Evolutionary conservation across 371 early-diverging fungal species (phyloP).

Genomic region (Mucor irregularis): DNA sequence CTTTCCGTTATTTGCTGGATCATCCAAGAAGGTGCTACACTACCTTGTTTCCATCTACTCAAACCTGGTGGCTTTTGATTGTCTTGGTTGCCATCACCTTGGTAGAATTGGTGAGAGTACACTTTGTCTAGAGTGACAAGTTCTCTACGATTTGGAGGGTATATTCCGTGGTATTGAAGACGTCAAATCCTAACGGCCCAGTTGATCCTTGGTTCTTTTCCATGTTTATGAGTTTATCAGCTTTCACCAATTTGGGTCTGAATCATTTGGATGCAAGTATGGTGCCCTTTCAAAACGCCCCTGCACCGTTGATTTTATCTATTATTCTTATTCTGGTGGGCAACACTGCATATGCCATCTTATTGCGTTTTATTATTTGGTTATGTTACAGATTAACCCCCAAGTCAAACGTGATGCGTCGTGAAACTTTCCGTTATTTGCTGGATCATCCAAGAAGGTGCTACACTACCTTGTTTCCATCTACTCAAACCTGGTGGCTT

Average conservation of each 20-base stretch:
- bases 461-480: conserved; percentile 46
- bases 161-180: conserved; percentile 22
- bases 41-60: conserved; percentile 43
- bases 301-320: conserved; percentile 35
- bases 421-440: conserved; percentile 41
- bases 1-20: conserved; percentile 39
- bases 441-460: conserved; percentile 52
- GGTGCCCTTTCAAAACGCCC: conserved; percentile 44
- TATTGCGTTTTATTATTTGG: conserved; percentile 49
- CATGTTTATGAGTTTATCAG: conserved; percentile 39
- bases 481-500: conserved; percentile 51
- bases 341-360: conserved; percentile 48
- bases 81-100: conserved; percentile 39
- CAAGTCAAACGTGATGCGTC: conserved; percentile 24
- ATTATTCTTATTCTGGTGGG: conserved; percentile 41
- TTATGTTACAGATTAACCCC: conserved; percentile 32
- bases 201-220: conserved; percentile 48
- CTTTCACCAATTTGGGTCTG: conserved; percentile 45
- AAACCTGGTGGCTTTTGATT: conserved; percentile 50
- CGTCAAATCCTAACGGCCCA: conserved; percentile 35
- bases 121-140: too few relatives aligned
- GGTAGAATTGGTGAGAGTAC: too few relatives aligned
- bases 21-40: conserved; percentile 54
- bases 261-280: conserved; percentile 44
- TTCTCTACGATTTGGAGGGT: too few relatives aligned